Evolutionary conservation across 495 filamentous ascomycete genomes (phyloP), one percentile per base, ranked within the genome.

Genomic region (Cercophora samala): DNA sequence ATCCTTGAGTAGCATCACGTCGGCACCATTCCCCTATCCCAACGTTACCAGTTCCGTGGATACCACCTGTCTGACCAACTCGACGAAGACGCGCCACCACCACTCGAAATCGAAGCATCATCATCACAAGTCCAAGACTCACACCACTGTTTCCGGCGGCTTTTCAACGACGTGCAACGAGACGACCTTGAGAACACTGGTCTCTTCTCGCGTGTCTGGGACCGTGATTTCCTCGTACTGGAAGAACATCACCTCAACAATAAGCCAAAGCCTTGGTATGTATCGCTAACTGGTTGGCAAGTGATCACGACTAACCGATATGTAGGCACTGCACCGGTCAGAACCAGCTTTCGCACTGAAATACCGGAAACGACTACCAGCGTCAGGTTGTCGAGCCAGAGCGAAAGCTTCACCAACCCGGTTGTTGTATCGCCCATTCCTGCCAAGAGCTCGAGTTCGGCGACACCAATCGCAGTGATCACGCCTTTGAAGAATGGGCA

Each of bases 401-500:
- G 29, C 13, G 37, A 11, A 46, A 17, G 37, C 37, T 46, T 46
- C 37, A 46, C 37, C 15, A 46, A 5, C 37, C 13, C 37, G 37
- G 11, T 17, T 5, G 37, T 46, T 17, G 8, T 46, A 17, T 46
- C 37, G 8, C 37, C 37, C 5, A 13, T 13, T 18, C 37, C 37
- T 46, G 8, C 13, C 3, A 9, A 9, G 11, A 17, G 6, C 52
- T 51, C 71, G 2, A 0, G 24, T 24, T 15, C 65, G 1, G 18
- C 62, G 19, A 3, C 60, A 21, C 53, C 58, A 42, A 59, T 69
- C 3, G 59, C 65, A 53, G 9, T 15, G 37, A 32, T 46, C 19
- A 23, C 56, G 32, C n/a, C 72, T 5, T 58, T 76, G 26, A 63
- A 74, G 53, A 60, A 65, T 6, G 74, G 74, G 18, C 21, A 59